Evolutionary conservation across 2,329 filamentous ascomycete genomes (phyloP), one percentile per base, ranked within the genome.

Genomic region (Reticulascus tulasneorum): DNA sequence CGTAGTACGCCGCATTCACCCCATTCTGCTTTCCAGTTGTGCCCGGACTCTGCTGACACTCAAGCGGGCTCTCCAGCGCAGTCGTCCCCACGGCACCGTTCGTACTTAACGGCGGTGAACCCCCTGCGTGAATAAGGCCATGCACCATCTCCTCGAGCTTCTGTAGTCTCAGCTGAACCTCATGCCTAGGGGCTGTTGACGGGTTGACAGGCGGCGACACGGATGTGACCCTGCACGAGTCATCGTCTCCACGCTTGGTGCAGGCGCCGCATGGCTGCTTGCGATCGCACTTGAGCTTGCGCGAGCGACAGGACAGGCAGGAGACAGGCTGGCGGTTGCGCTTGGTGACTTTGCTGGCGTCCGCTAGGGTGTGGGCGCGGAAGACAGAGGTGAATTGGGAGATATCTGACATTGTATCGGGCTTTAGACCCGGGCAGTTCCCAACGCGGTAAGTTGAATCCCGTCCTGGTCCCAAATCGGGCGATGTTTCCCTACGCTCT

Each of bases 271-370:
- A 69, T 2, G 63, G 64, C 25, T 58, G 59, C 33, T 51, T 54
- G 11, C 64, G 58, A 42, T 69, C 65, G 42, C 66, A 69, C 36
- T 58, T 60, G 7, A 62, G 56, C 49, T 69, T 69, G 39, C 66
- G 63, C 15, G 49, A 50, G 42, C 67, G 65, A 38, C 66, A 69
- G 27, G 55, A 49, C 3, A 53, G 51, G 47, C 64, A 69, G 6
- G 66, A 68, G 15, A 69, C 55, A 23, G 66, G 50, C 29, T 59
- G 60, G 7, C 66, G 56, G 46, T 61, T 65, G 22, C 64, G 60
- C 48, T 56, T 62, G 38, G 59, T 51, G 18, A 53, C 49, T 34
- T 42, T 48, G 23, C 56, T 54, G 25, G 57, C 52, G 38, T 56
- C 55, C 13, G 48, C 47, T 11, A 49, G 40, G 20, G 46, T 38